Conservation (phyloP, 1,284 basidiomycete genomes). For the Cryptococcus sp. region DNA sequence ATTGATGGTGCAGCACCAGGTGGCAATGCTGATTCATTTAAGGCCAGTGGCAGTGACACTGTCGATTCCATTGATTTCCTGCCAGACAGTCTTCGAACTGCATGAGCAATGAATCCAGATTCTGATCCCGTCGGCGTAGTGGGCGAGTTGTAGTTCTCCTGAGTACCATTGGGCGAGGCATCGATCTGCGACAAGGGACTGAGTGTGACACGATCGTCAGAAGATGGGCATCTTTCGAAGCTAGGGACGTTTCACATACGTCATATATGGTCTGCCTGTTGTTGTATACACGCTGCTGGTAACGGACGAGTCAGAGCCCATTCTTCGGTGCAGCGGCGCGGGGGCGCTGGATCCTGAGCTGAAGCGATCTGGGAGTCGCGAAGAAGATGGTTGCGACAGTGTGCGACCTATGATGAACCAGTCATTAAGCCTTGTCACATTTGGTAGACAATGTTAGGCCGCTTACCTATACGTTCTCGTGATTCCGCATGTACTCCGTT, state of each 20-base stretch:
- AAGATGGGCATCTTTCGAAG: neutral
- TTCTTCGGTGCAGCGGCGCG: conserved; percentile 38
- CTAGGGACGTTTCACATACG: conserved; percentile 22
- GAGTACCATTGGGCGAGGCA: conserved; percentile 7
- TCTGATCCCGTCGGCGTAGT: conserved; percentile 48
- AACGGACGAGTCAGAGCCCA: conserved; percentile 49
- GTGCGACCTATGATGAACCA: no score
- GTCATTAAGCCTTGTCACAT: conserved; percentile 5
- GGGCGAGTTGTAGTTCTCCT: conserved; percentile 29
- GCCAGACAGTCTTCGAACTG: conserved; percentile 30
- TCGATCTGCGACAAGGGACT: conserved; percentile 47
- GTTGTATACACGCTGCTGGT: conserved; percentile 46
- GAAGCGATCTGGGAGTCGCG: no score
- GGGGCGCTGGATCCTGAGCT: conserved; percentile 19
- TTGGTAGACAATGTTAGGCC: conserved; percentile 4
- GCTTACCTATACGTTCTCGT: conserved; percentile 11
- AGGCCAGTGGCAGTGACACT: conserved; percentile 36
- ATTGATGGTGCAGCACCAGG: conserved; percentile 35
- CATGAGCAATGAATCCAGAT: conserved; percentile 30
- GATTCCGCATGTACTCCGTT: neutral
- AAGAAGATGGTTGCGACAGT: no score
- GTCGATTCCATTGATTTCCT: conserved; percentile 51
- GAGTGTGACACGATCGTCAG: neutral
- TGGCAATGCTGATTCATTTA: conserved; percentile 27
- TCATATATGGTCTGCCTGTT: conserved; percentile 22